phyloP scores from a whole-genome alignment of 768 basidiomycete species.

The Sistotremastrum suecicum region DNA sequence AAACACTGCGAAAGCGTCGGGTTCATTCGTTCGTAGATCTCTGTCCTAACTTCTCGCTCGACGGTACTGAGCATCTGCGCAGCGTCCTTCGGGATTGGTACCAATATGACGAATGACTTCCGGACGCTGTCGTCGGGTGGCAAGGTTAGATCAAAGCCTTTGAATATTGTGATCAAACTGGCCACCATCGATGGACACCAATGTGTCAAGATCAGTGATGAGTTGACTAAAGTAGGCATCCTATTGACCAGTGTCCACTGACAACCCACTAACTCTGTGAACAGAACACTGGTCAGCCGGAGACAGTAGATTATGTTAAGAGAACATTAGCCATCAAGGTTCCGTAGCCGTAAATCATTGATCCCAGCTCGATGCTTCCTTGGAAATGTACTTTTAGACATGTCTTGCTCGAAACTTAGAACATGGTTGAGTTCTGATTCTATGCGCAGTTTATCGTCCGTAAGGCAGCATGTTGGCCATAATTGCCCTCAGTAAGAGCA shows the following conservation, averaged over 20 bases:
- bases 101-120: constrained; percentile 87
- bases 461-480: no score
- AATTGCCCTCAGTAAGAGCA: no score
- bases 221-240: constrained; percentile 54
- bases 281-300: constrained; percentile 57
- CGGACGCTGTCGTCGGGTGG: constrained; percentile 25
- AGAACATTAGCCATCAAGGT: constrained; percentile 18
- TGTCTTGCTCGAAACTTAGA: no score
- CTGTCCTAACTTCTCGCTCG: neutral
- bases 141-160: constrained; percentile 36
- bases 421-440: no score
- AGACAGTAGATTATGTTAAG: constrained; percentile 48
- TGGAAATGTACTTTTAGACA: no score
- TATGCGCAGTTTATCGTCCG: no score
- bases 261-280: neutral
- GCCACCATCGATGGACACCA: constrained; percentile 54
- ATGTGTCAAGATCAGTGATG: constrained; percentile 92
- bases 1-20: constrained; percentile 62
- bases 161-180: constrained; percentile 95
- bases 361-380: no score
- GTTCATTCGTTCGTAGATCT: constrained; percentile 29
- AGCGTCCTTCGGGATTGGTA: constrained; percentile 93
- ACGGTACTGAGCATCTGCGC: neutral
- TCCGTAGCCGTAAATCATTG: no score
- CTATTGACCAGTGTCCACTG: neutral